Evolutionary conservation across 1,284 basidiomycete species (phyloP), one percentile per base, ranked within the genome.

Genomic region (Apiotrichum veenhuisii): DNA sequence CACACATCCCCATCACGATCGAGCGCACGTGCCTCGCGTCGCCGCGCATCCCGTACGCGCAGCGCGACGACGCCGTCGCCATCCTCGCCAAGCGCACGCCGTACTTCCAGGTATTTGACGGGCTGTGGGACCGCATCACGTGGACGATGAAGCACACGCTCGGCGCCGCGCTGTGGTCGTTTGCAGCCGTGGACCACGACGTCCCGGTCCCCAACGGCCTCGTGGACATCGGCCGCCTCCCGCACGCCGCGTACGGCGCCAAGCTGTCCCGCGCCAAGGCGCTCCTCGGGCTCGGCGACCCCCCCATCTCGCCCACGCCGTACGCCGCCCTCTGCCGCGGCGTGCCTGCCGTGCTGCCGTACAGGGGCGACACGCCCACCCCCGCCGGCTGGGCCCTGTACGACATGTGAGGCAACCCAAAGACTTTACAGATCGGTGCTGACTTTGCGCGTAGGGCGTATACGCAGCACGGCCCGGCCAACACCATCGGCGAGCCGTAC

Each of bases 41-140:
- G 1, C 65, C 65, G 11, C 46, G 64, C 25, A 66, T 52, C 15
- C 59, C 67, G n/a, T 60, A 61, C 20, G 61, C 50, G 3, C 58
- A 69, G 41, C 58, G 72, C 26, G 52, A 63, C 20, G 57, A 72
- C 41, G 50, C 63, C 15, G 68, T 71, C 10, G 61, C 75, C 33
- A 60, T 77, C 23, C 61, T 75, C 33, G 72, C 70, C 51, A 76
- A 77, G 53, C n/a, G n/a, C n/a, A n/a, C n/a, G n/a, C n/a, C n/a
- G n/a, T 34, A 34, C 33, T 34, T 34, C 14, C 8, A 34, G 23
- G 5, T 22, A 20, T 22, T 41, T n/a, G 22, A 18, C 33, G 20
- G 46, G 27, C 33, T 34, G 22, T 48, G 46, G 46, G 22, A 33
- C n/a, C 9, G 15, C 18, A 48, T 48, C 46, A 33, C 25, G 15